These are phyloP conservation scores for Triticum dicoccoides DNA, from an alignment of 176 grass and related monocot genomes.

Conservation along the genomic window DNA sequence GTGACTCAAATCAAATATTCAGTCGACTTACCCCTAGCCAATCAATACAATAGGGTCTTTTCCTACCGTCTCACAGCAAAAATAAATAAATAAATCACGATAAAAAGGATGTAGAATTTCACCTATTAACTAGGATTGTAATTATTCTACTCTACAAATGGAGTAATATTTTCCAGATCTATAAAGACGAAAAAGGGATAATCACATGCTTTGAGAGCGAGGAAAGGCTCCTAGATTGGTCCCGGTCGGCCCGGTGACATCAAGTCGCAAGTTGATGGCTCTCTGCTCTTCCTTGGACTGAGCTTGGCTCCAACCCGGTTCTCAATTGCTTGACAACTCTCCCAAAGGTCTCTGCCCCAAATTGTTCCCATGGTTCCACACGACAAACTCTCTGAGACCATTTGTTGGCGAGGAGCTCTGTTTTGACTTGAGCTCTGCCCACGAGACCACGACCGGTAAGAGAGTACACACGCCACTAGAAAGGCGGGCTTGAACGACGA, in stretches of 20 bases:
- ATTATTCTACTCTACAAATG: no score
- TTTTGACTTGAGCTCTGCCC: conserved; percentile 15
- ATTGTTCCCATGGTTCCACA: background rate
- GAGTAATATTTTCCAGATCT: no score
- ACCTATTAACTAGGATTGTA: no score
- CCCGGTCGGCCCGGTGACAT: conserved; percentile 12
- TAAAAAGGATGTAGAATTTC: no score
- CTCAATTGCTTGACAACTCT: background rate
- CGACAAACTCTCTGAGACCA: background rate
- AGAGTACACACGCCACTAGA: background rate
- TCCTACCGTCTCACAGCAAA: no score
- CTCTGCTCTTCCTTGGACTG: background rate
- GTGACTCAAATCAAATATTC: no score
- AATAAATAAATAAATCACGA: no score
- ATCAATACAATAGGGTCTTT: no score
- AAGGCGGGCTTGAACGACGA: background rate
- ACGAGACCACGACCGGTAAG: background rate
- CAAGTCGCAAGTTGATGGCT: background rate
- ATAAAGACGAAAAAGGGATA: background rate
- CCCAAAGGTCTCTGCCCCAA: background rate
- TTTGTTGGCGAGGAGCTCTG: background rate
- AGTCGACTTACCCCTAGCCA: no score
- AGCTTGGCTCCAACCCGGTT: background rate
- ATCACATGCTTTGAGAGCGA: background rate
- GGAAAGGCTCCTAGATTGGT: background rate